Evolutionary conservation across 495 filamentous ascomycete species (phyloP), one percentile per base, ranked within the genome.

Genomic region (Aspergillus carlsbadensis): DNA sequence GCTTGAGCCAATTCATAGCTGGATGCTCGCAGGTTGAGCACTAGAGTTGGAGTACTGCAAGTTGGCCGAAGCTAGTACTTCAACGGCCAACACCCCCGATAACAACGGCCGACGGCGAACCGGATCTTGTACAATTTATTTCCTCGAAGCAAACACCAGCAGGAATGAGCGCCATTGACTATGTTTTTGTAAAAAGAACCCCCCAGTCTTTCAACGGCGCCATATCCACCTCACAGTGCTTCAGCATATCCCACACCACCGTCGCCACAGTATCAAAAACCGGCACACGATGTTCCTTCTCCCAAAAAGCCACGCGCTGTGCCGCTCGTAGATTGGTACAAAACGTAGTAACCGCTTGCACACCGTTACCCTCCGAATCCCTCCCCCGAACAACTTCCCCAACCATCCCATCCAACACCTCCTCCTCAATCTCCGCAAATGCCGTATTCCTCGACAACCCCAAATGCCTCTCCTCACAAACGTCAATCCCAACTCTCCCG

Each of bases 171-270:
- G 8, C 3, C 4, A 8, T 8, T 29, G 26, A 8, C 26, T 40
- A 51, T 39, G 6, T 3, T 24, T 51, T 51, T 18, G 33, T 39
- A 36, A 51, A 51, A 1, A 51, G 21, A 22, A 51, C 10, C 33
- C 47, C 47, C 47, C 47, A 51, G 3, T 39, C 14, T 17, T 15
- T 11, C 33, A 51, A 51, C 8, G 47, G 47, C 8, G 33, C 37
- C 47, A 51, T 51, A 39, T 51, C 33, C 18, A 51, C 33, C 33
- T 39, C 0, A 20, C 47, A 51, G 15, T 39, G 24, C 18, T 34
- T 33, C 33, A 51, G 33, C 47, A 51, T 51, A 51, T 51, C 47
- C 47, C 47, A 51, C 17, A 51, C 47, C 33, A 51, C 47, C 15
- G 47, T 51, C 2, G 33, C 33, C 33, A 51, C 47, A 4, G 47